These are phyloP conservation scores for Porodaedalea pini DNA, from an alignment of 1,284 basidiomycete genomes.

Conservation along the genomic window DNA sequence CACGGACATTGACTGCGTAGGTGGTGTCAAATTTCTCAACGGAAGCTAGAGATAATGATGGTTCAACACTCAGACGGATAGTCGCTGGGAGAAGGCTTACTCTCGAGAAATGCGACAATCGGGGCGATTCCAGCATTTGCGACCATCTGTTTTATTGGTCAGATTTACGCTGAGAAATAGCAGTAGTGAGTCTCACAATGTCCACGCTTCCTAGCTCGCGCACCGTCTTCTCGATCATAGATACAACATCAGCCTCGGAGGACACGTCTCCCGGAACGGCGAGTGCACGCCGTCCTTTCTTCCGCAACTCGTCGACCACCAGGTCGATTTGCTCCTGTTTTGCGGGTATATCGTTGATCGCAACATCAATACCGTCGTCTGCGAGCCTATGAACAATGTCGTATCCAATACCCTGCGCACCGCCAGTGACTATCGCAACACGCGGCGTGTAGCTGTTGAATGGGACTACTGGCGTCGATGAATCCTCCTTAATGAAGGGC, in stretches of 20 bases:
- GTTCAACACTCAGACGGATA: neutral
- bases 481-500: neutral
- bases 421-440: constrained; percentile 15
- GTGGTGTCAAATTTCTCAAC: constrained; percentile 16
- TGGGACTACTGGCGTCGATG: neutral
- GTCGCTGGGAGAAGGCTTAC: constrained; percentile 1
- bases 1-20: constrained; percentile 21
- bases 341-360: constrained; percentile 20
- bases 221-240: constrained; percentile 8
- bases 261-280: constrained; percentile 9
- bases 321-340: constrained; percentile 4
- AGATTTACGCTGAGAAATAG: neutral
- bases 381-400: constrained; percentile 21
- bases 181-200: constrained; percentile 9
- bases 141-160: constrained; percentile 19
- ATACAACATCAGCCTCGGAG: constrained; percentile 5
- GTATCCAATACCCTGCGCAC: constrained; percentile 26
- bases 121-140: constrained; percentile 21
- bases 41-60: neutral
- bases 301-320: constrained; percentile 8
- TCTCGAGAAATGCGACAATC: neutral
- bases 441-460: constrained; percentile 2
- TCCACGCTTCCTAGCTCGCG: constrained; percentile 10
- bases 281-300: constrained; percentile 11
- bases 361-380: constrained; percentile 22